These are phyloP conservation scores for Coemansia sp. DNA, from an alignment of 192 early-diverging fungal genomes.

Conservation along the genomic window DNA sequence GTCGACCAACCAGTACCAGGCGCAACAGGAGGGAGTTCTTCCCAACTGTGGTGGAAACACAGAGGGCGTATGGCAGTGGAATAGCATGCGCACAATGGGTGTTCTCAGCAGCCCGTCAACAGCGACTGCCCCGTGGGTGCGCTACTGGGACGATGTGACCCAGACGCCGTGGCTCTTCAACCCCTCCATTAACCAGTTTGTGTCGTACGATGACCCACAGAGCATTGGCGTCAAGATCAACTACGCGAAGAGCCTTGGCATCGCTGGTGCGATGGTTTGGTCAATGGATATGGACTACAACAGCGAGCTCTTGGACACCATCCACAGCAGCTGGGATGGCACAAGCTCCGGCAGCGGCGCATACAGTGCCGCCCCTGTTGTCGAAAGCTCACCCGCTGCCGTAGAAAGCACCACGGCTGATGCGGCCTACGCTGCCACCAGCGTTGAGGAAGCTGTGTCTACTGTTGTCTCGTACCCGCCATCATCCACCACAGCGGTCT, in stretches of 20 bases:
- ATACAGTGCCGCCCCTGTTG: neutral
- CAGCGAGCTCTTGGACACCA: slow-evolving; percentile 54
- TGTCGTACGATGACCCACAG: slow-evolving; percentile 68
- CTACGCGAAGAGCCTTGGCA: slow-evolving; percentile 56
- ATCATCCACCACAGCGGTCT: neutral
- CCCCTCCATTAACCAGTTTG: slow-evolving; percentile 55
- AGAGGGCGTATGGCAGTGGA: slow-evolving; percentile 66
- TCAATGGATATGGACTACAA: slow-evolving; percentile 62
- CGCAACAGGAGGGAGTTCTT: slow-evolving; percentile 14
- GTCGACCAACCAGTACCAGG: slow-evolving; percentile 31
- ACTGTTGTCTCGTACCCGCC: neutral
- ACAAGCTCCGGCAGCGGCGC: neutral
- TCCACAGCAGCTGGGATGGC: slow-evolving; percentile 1
- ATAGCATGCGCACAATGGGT: slow-evolving; percentile 59
- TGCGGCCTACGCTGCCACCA: neutral
- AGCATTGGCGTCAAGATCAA: slow-evolving; percentile 60
- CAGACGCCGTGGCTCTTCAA: slow-evolving; percentile 75
- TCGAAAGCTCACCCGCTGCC: neutral
- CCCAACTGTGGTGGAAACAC: slow-evolving; percentile 59
- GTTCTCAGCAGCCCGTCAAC: slow-evolving; percentile 20
- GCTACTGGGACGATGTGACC: slow-evolving; percentile 60
- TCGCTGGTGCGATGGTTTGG: slow-evolving; percentile 73
- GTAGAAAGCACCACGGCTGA: neutral
- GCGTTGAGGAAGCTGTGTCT: neutral
- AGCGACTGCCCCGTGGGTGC: slow-evolving; percentile 56